Percentiles rank a stretch among this genome's conserved stretches.
Evolutionary conservation across 352 stramenopile species (phyloP).

Genomic region (Globisporangium viniferum): DNA sequence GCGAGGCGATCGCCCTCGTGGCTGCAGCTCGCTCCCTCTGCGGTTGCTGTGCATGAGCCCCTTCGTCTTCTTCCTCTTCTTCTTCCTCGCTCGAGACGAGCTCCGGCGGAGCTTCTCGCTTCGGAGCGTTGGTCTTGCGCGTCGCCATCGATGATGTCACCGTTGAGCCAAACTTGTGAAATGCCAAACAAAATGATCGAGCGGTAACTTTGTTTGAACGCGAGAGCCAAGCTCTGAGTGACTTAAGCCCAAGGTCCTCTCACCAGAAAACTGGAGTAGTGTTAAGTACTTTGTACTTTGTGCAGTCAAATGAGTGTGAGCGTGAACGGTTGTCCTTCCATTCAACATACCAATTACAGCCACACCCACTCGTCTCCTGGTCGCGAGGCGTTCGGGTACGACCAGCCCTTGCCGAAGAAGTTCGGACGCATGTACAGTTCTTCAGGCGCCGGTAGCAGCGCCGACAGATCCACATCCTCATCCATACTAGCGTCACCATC

Average conservation of each 20-base stretch:
- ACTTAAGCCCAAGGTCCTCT: neutral
- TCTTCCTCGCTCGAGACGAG: neutral
- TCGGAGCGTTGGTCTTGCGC: neutral
- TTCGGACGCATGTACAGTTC: constrained; percentile 54
- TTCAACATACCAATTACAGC: constrained; percentile 18
- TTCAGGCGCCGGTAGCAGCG: constrained; percentile 19
- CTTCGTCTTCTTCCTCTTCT: neutral
- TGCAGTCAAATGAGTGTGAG: neutral
- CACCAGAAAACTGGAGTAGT: neutral
- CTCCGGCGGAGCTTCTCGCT: neutral
- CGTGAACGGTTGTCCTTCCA: neutral
- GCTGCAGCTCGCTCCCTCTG: neutral
- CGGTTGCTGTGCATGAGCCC: neutral
- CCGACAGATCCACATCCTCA: constrained; percentile 19
- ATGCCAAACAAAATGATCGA: neutral
- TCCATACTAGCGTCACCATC: neutral
- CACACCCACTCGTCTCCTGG: constrained; percentile 49
- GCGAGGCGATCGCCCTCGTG: neutral
- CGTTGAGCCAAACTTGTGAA: neutral
- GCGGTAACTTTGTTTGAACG: neutral
- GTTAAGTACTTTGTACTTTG: neutral
- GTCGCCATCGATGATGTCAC: neutral
- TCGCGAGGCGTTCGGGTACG: constrained; percentile 39
- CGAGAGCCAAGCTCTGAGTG: neutral
- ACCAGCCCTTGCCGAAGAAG: constrained; percentile 60